Evolutionary conservation across 768 basidiomycete species (phyloP), one percentile per base, ranked within the genome.

Genomic region (Pleurotus sapidus): DNA sequence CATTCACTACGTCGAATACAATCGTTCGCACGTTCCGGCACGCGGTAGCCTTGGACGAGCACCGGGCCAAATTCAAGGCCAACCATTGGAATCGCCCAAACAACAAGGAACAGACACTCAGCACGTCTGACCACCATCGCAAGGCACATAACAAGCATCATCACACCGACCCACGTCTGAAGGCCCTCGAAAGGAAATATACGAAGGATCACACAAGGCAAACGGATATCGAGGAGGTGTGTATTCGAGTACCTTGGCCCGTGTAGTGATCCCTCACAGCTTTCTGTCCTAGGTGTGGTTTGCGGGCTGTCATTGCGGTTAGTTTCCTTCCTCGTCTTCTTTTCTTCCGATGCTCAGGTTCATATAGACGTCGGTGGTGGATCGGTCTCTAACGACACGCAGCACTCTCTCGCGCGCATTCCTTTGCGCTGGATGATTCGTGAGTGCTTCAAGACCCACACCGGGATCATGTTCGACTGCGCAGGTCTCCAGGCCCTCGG

Each of bases 341-440:
- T 49, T 25, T 48, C 14, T 24, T 38, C 34, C 14, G 2, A n/a
- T n/a, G 17, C 25, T n/a, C 49, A 47, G 23, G 18, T 20, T 14
- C 42, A 24, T 40, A 51, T 56, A 82, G 83, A 84, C 62, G 74
- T 86, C 27, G 84, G 84, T 8, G 84, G 84, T 17, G 82, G 82
- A 1, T 79, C 77, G 30, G 78, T 78, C 0, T 59, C 61, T 15
- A 81, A 84, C 59, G 74, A 70, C 2, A 72, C 70, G 0, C 64
- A 62, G 3, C 65, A 77, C 40, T 72, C 68, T 11, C 75, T 86
- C 2, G 77, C 83, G 5, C 77, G 80, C 27, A 80, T 84, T 34
- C 68, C 83, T 1, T 72, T 86, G 3, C 74, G 80, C 1, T 86
- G 88, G 88, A 88, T 89, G 86, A 73, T 90, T 57, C 81, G 87